Base-by-base conservation (phyloP, 306 rosid species). In the Castanea mollissima region DNA sequence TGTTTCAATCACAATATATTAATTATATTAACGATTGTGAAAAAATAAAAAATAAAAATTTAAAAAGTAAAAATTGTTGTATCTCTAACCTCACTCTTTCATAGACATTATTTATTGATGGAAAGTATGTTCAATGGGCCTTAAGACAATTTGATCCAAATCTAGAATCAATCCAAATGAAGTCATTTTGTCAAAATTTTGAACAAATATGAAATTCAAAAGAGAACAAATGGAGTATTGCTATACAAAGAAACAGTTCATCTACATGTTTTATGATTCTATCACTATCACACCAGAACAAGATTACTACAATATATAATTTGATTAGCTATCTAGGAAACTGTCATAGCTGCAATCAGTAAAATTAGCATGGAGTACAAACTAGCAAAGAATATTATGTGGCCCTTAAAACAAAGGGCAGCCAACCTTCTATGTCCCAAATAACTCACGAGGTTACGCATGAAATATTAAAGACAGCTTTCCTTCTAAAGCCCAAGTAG, bases 391-490 rank as follows among this genome's bases (percentile, higher is more conserved):
- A 62, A 3, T 16, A 46, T 38, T 41, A 51, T 74, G 81, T 74
- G 74, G n/a, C 72, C 77, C 74, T 82, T 34, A 13, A 77, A 77
- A 80, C 31, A 6, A 68, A 67, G 81, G 79, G 75, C 29, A 78
- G 74, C 27, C 29, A 78, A 68, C 27, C 46, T 5, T 51, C 1
- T 74, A 44, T 85, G 88, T 63, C 82, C 85, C 83, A 72, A 71
- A 23, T 23, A 23, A 31, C 41, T 83, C 90, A 86, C 90, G 87
- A 86, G 90, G 55, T 75, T 78, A 72, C 73, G 55, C 78, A 5
- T 71, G 76, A 86, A 81, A 74, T 29, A 78, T 81, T 86, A 86
- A 86, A 83, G 83, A 71, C 70, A 73, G 18, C 46, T 83, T 77
- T 23, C 78, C 41, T 86, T 78, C 78, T 82, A 74, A 69, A 71